Evolutionary conservation across 2,329 filamentous ascomycete genomes (phyloP), one percentile per base, ranked within the genome.

Genomic region (Westerdykella aurantiaca): DNA sequence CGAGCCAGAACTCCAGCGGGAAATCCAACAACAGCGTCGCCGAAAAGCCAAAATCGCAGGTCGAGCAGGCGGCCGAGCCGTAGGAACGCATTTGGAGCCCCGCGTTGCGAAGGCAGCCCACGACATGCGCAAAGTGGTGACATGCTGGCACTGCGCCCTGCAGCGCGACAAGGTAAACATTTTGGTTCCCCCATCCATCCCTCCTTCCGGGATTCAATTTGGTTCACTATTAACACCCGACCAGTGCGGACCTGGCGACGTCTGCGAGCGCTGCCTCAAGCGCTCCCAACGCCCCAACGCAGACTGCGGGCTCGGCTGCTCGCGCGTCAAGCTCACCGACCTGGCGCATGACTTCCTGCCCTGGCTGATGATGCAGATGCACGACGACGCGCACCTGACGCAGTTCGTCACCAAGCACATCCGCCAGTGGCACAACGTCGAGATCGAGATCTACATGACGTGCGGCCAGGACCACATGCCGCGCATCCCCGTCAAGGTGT

Each of bases 121-220:
- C 39, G 61, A 66, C 34, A 72, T 73, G 71, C 69, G 72, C 12
- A 70, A 71, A 42, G 63, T 67, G 6, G 67, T 68, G 17, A 69
- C 71, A 9, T 75, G 72, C 45, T 75, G 72, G 72, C 65, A 70
- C 22, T 75, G 72, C 46, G 67, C 67, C 4, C 58, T 75, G 39
- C 72, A 75, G 48, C 63, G 72, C 55, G 72, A 74, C 51, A 68
- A 69, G 46, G 67, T 69, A 52, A 57, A 58, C 47, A 17, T 47
- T 44, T 41, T 25, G 38, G 22, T 10, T 18, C 12, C n/a, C 17
- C 39, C 38, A 38, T 44, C 38, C 40, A 12, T 16, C 33, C n/a
- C 17, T 16, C n/a, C 33, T 7, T 14, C 31, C n/a, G 37, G 42
- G 9, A 34, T 17, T 29, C 41, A 21, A 34, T 35, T 50, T 44